Percentiles rank a stretch among this genome's conserved stretches.
Evolutionary conservation across 1,284 basidiomycete genomes (phyloP).

Genomic region (Microbotryum saponariae): DNA sequence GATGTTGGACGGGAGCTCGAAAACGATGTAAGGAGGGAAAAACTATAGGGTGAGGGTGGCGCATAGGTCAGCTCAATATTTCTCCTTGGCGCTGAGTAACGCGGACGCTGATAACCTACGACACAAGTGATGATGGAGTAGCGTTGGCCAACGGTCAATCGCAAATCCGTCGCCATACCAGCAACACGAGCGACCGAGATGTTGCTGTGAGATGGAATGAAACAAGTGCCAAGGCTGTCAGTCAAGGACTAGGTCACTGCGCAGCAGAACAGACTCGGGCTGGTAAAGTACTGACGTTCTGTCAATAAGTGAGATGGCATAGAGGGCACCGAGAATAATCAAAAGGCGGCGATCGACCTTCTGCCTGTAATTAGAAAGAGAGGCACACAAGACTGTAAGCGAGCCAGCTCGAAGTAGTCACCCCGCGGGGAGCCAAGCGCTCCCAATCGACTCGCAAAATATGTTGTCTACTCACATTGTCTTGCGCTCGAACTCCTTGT

Average conservation of each 20-base stretch:
- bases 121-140: conserved; percentile 32
- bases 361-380: conserved; percentile 16
- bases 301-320: conserved; percentile 40
- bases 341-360: conserved; percentile 41
- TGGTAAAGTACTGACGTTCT: neutral
- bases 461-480: no score
- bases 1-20: conserved; percentile 35
- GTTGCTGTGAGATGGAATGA: conserved; percentile 26
- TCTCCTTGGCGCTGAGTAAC: no score
- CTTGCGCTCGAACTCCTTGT: no score
- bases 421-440: no score
- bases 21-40: conserved; percentile 40
- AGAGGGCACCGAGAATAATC: conserved; percentile 41
- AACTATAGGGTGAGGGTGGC: conserved; percentile 28
- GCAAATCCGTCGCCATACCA: conserved; percentile 37
- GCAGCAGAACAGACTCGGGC: no score
- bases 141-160: conserved; percentile 39
- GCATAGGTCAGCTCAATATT: no score
- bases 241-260: no score
- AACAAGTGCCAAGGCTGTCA: no score
- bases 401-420: no score
- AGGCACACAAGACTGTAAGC: no score
- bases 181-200: conserved; percentile 38
- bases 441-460: no score
- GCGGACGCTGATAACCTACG: no score